Base-by-base conservation (phyloP, 148 eudicot species). In the Vaccinium macrocarpon region DNA sequence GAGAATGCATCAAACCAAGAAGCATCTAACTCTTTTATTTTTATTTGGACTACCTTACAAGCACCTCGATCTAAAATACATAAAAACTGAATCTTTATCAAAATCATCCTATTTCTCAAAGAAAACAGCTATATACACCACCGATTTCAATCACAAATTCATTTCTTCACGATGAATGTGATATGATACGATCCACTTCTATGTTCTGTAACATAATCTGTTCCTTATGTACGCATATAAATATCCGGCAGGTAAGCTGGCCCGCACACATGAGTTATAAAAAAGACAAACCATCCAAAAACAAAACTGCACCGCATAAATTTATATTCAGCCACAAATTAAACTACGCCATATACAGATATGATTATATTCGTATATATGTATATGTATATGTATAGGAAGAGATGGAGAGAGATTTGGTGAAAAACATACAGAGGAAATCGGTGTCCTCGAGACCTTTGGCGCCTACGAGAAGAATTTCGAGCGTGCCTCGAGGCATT, bases 401-500 rank as follows among this genome's bases (percentile, higher is more conserved):
- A 29, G 51, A 46, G 53, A 49, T 2, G 51, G 51, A 48, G 10
- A 21, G 15, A 76, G 14, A 42, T 10, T 76, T 21, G 53, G 25
- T 8, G 53, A 64, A n/a, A 76, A 42, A 86, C 89, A 82, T 88
- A 91, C 93, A 62, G 23, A 91, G 88, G 59, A 84, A 91, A 88
- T 90, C 92, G 66, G 92, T 62, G 86, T 88, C 79, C 12, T 90
- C 92, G 48, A 91, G 93, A 86, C 93, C 92, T 86, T 91, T 91
- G 78, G 92, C 92, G 83, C 88, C 77, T 2, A 86, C 86, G 46
- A 91, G 91, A 46, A 88, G 86, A 38, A 91, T 92, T 88, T 90
- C 89, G 64, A 91, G 90, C 38, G 83, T 87, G 68, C 91, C 92
- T 48, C 79, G 55, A 18, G 79, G 79, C 73, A 68, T 68, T 8